phyloP scores from a whole-genome alignment of 2,329 filamentous ascomycete genomes.

The Xylaria multiplex region DNA sequence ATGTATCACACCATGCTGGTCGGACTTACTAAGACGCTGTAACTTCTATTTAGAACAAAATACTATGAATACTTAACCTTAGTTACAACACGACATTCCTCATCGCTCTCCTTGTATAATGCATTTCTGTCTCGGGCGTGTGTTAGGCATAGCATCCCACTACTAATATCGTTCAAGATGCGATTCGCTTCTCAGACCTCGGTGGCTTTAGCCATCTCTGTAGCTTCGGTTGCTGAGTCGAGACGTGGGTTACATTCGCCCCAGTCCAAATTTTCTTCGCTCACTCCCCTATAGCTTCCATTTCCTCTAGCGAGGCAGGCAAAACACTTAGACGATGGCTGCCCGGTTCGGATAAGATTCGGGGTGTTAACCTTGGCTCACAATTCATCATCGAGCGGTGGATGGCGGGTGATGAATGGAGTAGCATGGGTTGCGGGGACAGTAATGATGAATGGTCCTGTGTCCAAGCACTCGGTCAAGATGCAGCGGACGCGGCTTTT shows the following conservation, averaged over 20 bases:
- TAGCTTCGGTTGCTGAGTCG: conserved; percentile 27
- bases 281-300: conserved; percentile 16
- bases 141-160: neutral
- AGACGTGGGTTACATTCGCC: conserved; percentile 17
- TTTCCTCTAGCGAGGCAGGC: neutral
- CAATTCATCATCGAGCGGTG: conserved; percentile 63
- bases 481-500: conserved; percentile 56
- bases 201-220: conserved; percentile 21
- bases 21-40: neutral
- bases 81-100: neutral
- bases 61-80: neutral
- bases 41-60: neutral
- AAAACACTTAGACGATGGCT: conserved; percentile 28
- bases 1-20: neutral
- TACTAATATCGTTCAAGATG: conserved; percentile 22
- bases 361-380: conserved; percentile 62
- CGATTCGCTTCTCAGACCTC: conserved; percentile 10
- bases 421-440: conserved; percentile 56
- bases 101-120: neutral
- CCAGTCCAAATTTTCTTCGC: neutral
- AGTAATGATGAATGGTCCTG: conserved; percentile 59
- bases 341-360: conserved; percentile 38
- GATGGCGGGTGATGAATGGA: conserved; percentile 57
- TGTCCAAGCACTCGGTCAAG: conserved; percentile 56
- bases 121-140: neutral